Conservation (phyloP, 2,329 filamentous ascomycete genomes). For the Epichloe brachyelytri region DNA sequence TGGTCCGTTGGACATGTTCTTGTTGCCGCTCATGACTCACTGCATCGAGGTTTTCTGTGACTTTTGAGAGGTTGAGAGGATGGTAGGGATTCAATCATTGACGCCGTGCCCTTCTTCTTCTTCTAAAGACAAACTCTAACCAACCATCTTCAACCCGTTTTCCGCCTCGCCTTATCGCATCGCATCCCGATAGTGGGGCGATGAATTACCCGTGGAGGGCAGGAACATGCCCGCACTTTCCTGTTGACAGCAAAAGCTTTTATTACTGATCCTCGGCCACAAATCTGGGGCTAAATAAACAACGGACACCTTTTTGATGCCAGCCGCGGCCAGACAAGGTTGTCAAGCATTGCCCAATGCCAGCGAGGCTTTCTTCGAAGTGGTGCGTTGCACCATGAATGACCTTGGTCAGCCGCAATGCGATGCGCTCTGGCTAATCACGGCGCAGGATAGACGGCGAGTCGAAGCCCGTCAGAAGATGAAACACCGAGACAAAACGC, state of each 20-base stretch:
- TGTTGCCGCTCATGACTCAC: no score
- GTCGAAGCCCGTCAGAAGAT: not conserved
- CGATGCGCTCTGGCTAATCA: not conserved
- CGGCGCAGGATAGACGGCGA: not conserved
- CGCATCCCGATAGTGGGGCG: no score
- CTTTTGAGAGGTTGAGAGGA: no score
- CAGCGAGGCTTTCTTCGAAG: not conserved
- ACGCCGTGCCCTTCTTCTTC: no score
- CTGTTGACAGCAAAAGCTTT: no score
- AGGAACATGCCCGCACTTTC: no score
- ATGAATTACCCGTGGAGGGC: no score
- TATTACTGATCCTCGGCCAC: not conserved
- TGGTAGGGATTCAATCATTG: no score
- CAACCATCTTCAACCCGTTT: no score
- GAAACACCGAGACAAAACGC: not conserved
- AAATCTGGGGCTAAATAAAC: not conserved
- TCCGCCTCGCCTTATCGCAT: no score
- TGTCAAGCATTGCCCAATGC: not conserved
- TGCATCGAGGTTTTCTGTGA: no score
- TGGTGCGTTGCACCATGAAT: not conserved
- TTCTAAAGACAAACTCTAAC: no score
- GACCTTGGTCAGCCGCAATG: not conserved
- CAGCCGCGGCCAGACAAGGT: not conserved
- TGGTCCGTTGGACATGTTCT: not conserved
- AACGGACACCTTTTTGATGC: not conserved